phyloP scores from a whole-genome alignment of 768 basidiomycete species.

The Russula vinacea region DNA sequence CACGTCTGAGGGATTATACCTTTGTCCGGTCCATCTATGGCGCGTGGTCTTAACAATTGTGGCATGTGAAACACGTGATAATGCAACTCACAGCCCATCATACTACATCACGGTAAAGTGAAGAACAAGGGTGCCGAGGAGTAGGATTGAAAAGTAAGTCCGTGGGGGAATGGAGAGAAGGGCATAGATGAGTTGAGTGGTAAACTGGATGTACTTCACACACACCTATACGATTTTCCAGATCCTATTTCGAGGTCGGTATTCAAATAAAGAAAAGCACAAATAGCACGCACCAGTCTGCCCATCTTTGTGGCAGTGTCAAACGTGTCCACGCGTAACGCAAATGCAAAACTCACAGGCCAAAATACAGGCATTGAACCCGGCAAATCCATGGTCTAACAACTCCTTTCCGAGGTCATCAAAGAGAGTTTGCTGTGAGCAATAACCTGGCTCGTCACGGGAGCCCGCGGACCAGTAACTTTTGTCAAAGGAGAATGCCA shows the following conservation, averaged over 20 bases:
- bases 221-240: conserved; percentile 88
- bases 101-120: conserved; percentile 48
- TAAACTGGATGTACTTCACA: conserved; percentile 12
- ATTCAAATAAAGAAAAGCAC: background rate
- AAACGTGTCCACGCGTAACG: conserved; percentile 16
- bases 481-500: conserved; percentile 95
- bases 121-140: background rate
- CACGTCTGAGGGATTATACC: conserved; percentile 98
- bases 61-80: conserved; percentile 15
- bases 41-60: conserved; percentile 5
- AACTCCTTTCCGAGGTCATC: conserved; percentile 92
- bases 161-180: background rate
- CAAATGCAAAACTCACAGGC: conserved; percentile 70
- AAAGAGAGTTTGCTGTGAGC: conserved; percentile 91
- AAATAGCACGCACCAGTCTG: conserved; percentile 70
- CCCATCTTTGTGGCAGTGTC: conserved; percentile 47
- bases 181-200: background rate
- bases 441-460: conserved; percentile 85
- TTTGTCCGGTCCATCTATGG: conserved; percentile 85
- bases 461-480: conserved; percentile 95
- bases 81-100: conserved; percentile 84
- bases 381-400: conserved; percentile 91
- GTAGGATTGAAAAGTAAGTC: background rate
- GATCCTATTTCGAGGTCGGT: conserved; percentile 52
- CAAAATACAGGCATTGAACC: conserved; percentile 98